phyloP scores from a whole-genome alignment of 345 rosid genomes.

The Melastoma malabathricum region DNA sequence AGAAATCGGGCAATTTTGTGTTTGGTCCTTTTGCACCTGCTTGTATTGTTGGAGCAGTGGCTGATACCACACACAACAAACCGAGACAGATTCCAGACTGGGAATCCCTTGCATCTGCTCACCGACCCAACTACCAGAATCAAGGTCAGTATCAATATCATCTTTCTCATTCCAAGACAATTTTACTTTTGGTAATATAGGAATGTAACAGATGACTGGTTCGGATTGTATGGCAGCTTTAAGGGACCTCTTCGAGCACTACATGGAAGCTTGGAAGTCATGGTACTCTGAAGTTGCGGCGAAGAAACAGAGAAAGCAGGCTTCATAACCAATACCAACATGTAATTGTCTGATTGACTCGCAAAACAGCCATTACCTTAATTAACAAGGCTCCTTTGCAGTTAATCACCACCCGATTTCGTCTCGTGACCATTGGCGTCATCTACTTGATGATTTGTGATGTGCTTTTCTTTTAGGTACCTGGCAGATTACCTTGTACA shows the following conservation, averaged over 20 bases:
- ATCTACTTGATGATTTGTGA: too few species aligned
- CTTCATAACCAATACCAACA: background rate
- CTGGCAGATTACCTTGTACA: too few species aligned
- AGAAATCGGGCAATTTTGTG: conserved; percentile 21
- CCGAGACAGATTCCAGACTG: conserved; percentile 21
- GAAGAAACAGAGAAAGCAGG: conserved; percentile 19
- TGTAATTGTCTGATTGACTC: too few species aligned
- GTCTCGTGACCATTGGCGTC: too few species aligned
- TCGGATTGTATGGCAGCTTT: conserved; percentile 37
- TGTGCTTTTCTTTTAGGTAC: too few species aligned
- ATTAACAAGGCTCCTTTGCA: too few species aligned
- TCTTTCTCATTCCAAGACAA: background rate
- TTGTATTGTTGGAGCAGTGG: conserved; percentile 2
- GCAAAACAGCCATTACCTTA: too few species aligned
- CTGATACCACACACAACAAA: conserved; percentile 15
- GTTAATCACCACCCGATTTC: too few species aligned
- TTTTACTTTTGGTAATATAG: background rate
- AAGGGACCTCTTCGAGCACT: conserved; percentile 53
- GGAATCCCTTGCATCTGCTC: conserved; percentile 37
- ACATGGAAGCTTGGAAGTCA: conserved; percentile 50
- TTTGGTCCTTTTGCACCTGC: conserved; percentile 48
- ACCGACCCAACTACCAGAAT: conserved; percentile 46
- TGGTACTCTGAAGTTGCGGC: conserved; percentile 44
- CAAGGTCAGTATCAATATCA: conserved; percentile 28
- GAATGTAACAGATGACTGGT: conserved; percentile 6